Base-by-base conservation (phyloP, 1,284 basidiomycete species). In the Ceratorhiza oryzae-sativae region DNA sequence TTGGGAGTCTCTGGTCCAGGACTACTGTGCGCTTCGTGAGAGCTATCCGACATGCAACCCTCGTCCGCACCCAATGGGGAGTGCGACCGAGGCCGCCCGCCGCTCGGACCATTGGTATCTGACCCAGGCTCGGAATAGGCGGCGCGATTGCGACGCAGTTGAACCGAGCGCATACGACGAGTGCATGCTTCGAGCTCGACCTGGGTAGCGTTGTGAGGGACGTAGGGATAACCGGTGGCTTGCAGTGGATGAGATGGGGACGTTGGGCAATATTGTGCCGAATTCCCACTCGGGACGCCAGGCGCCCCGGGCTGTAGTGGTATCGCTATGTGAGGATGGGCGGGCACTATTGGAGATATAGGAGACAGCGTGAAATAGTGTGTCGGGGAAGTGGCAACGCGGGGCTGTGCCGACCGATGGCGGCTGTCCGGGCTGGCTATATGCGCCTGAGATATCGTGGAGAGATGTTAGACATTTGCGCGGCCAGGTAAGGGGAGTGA, bases 121-220 rank as follows among this genome's bases (percentile, higher is more conserved):
- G 15, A 45, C 18, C 18, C 48, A 25, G 6, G 27, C n/a, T 55
- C 27, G 30, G n/a, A 32, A 34, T 23, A 15, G 51, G 6, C 30
- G 5, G 27, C 30, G 13, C 30, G 18, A 13, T 9, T 3, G 41
- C n/a, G 20, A 18, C 46, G 51, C 10, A 27, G n/a, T 18, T 39
- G n/a, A 1, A 70, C 53, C 1, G 51, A 8, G 18, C 53, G 51
- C n/a, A 70, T 70, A n/a, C 65, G 51, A 20, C 48, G 39, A 27
- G 27, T 48, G 39, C 65, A 70, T 55, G 65, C 51, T 39, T 70
- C 65, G 18, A 45, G 51, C 23, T 70, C 65, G 12, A 15, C 20
- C 25, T 20, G 41, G 2, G 65, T 70, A 1, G 65, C 39, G 20
- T 70, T 70, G 53, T 70, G 65, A 25, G 65, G 65, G 39, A 70